Percentiles rank a stretch among this genome's conserved stretches.
phyloP scores from a whole-genome alignment of 75 land plant genomes.

The Sequoiadendron giganteum region DNA sequence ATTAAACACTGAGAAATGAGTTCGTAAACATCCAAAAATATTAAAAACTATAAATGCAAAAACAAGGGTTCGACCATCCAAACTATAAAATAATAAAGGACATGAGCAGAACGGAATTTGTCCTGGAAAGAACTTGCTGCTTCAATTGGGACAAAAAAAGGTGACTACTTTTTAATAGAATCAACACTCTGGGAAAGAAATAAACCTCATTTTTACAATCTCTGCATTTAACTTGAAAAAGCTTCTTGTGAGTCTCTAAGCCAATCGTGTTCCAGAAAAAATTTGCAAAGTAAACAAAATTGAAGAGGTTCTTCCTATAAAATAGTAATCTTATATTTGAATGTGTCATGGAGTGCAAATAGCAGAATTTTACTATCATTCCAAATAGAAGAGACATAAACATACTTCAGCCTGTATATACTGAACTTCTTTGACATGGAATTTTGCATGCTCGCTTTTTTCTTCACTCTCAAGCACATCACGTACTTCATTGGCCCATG shows the following conservation, averaged over 20 bases:
- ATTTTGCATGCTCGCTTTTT: constrained; percentile 75
- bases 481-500: constrained; percentile 89
- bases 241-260: not conserved
- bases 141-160: not conserved
- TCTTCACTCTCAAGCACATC: constrained; percentile 78
- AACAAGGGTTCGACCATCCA: not conserved
- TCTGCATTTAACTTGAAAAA: not conserved
- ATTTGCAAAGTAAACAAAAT: not conserved
- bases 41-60: not conserved
- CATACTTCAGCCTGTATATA: constrained; percentile 92
- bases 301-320: not conserved
- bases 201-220: not conserved
- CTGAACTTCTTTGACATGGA: constrained; percentile 88
- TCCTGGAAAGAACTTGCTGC: not conserved
- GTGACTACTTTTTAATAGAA: not conserved
- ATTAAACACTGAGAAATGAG: not conserved
- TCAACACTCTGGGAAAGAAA: not conserved
- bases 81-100: not conserved
- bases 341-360: not conserved
- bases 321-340: not conserved
- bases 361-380: not conserved
- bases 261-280: not conserved
- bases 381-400: not conserved
- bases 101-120: not conserved
- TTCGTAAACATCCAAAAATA: not conserved